These are phyloP conservation scores for Davidsoniella neocaledoniae DNA, from an alignment of 2,329 filamentous ascomycete genomes.

Conservation along the genomic window DNA sequence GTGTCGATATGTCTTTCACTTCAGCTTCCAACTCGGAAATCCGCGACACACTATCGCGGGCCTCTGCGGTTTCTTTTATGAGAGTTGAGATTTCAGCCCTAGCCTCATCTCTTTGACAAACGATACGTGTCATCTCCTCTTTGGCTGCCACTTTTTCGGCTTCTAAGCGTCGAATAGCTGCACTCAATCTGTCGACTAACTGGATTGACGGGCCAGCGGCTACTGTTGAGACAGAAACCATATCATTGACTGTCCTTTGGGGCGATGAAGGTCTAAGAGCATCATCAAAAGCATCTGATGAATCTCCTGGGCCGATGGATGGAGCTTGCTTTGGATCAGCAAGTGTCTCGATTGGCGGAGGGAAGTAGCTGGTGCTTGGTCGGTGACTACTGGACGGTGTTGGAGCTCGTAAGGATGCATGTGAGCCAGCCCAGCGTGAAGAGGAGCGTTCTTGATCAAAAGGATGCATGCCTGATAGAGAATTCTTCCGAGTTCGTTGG, in stretches of 20 bases:
- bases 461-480: background rate
- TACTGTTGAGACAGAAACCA: slow-evolving; percentile 76
- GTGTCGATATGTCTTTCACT: slow-evolving; percentile 49
- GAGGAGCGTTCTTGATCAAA: slow-evolving; percentile 5
- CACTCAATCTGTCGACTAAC: slow-evolving; percentile 89
- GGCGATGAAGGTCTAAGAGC: slow-evolving; percentile 42
- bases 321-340: slow-evolving; percentile 1
- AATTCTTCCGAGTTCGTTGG: background rate
- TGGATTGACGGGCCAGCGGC: slow-evolving; percentile 87
- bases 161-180: slow-evolving; percentile 77
- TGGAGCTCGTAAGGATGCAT: background rate
- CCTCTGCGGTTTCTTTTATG: slow-evolving; percentile 71
- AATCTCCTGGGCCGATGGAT: background rate
- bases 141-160: slow-evolving; percentile 77
- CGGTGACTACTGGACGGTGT: background rate
- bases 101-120: slow-evolving; percentile 78
- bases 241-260: slow-evolving; percentile 59
- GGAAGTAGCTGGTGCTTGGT: background rate
- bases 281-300: slow-evolving; percentile 22
- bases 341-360: slow-evolving; percentile 1
- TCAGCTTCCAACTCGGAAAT: slow-evolving; percentile 51
- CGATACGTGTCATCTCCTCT: slow-evolving; percentile 69
- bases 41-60: slow-evolving; percentile 40
- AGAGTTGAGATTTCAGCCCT: slow-evolving; percentile 77
- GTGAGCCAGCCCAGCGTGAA: slow-evolving; percentile 3